Evolutionary conservation across 768 basidiomycete genomes (phyloP).

Genomic region (Macrolepiota albuminosa): DNA sequence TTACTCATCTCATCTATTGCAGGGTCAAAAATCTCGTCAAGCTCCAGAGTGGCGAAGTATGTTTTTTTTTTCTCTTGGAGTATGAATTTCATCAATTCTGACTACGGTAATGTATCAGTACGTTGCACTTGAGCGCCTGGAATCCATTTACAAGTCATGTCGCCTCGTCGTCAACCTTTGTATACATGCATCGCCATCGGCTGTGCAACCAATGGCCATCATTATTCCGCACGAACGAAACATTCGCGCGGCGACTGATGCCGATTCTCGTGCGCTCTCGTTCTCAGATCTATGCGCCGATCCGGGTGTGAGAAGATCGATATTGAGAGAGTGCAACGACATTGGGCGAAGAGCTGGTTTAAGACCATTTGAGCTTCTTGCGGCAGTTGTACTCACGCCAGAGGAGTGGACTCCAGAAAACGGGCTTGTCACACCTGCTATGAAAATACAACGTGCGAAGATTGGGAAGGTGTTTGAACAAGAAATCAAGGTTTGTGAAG

Average conservation of each 20-base stretch:
- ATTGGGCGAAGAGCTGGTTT: conserved; percentile 80
- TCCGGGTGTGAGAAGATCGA: conserved; percentile 45
- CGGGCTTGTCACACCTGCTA: conserved; percentile 85
- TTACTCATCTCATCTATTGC: neutral
- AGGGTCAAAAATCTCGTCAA: conserved; percentile 17
- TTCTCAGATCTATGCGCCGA: conserved; percentile 55
- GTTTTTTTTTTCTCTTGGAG: neutral
- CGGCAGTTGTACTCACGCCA: conserved; percentile 66
- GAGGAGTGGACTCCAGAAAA: conserved; percentile 91
- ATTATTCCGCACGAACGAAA: conserved; percentile 76
- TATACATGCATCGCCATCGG: conserved; percentile 69
- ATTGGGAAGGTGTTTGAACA: conserved; percentile 59
- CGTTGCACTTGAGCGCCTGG: conserved; percentile 87
- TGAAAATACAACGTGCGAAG: conserved; percentile 80
- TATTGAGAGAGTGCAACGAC: conserved; percentile 71
- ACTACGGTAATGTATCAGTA: conserved; percentile 43
- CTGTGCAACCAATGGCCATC: conserved; percentile 79
- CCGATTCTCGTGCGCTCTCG: neutral
- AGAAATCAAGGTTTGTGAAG: conserved; percentile 55
- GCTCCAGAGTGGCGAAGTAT: conserved; percentile 18
- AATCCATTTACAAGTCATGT: conserved; percentile 85
- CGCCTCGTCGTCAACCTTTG: conserved; percentile 75
- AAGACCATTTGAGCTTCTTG: conserved; percentile 71
- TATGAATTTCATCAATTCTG: neutral
- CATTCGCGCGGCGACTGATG: conserved; percentile 35